Conservation (phyloP, 768 basidiomycete species). For the Tricholoma bakamatsutake region DNA sequence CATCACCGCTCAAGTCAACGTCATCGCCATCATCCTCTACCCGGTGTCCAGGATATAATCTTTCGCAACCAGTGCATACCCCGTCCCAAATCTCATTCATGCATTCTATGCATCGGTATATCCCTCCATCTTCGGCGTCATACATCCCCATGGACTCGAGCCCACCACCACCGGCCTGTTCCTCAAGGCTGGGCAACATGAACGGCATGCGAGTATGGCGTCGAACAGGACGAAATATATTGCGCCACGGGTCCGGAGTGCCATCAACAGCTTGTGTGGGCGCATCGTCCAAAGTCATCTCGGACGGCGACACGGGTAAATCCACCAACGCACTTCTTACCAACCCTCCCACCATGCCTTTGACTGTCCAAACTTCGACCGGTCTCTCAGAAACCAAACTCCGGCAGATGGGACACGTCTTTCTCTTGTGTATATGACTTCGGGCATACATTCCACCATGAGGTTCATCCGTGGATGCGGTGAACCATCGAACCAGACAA, state of each 20-base stretch:
- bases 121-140: conserved; percentile 69
- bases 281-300: conserved; percentile 11
- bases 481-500: conserved; percentile 78
- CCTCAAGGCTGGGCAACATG: conserved; percentile 14
- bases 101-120: conserved; percentile 73
- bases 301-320: conserved; percentile 16
- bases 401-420: conserved; percentile 77
- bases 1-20: conserved; percentile 4
- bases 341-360: conserved; percentile 51
- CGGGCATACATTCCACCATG: conserved; percentile 21
- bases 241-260: conserved; percentile 55
- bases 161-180: conserved; percentile 19
- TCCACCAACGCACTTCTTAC: conserved; percentile 49
- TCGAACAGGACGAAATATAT: conserved; percentile 43
- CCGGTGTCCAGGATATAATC: conserved; percentile 52
- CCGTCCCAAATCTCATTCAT: conserved; percentile 76
- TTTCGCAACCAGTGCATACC: conserved; percentile 54
- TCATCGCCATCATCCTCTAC: conserved; percentile 36
- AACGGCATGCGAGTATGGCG: conserved; percentile 15
- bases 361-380: conserved; percentile 67
- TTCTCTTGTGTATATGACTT: conserved; percentile 47
- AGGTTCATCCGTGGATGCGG: conserved; percentile 38
- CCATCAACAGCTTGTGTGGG: conserved; percentile 20
- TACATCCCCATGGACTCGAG: conserved; percentile 53
- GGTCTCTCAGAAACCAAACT: conserved; percentile 52